phyloP scores from a whole-genome alignment of 2,329 filamentous ascomycete species.

The Trichoderma sp. region DNA sequence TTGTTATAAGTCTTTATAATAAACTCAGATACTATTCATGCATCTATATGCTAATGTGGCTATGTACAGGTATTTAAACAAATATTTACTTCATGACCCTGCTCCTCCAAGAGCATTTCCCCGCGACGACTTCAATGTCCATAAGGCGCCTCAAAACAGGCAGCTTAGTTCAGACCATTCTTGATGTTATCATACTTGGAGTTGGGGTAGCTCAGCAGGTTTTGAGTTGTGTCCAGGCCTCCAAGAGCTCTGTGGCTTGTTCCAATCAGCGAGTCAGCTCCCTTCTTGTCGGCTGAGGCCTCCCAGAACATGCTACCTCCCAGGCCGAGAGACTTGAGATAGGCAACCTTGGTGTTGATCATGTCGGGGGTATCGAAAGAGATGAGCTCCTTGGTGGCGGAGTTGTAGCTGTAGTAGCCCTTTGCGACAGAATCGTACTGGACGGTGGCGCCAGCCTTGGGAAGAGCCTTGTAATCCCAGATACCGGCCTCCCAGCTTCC shows the following conservation, averaged over 20 bases:
- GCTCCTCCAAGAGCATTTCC: background rate
- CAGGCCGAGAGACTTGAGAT: slow-evolving; percentile 59
- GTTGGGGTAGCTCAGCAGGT: slow-evolving; percentile 50
- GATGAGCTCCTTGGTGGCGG: slow-evolving; percentile 58
- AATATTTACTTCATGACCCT: background rate
- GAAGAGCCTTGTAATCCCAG: slow-evolving; percentile 80
- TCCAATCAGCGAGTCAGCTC: slow-evolving; percentile 57
- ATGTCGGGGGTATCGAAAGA: slow-evolving; percentile 67
- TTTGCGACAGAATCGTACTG: slow-evolving; percentile 54
- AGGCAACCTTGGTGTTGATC: slow-evolving; percentile 60
- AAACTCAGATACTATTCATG: background rate
- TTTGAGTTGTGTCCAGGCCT: slow-evolving; percentile 45
- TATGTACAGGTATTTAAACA: slow-evolving; percentile 13
- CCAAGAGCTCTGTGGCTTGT: slow-evolving; percentile 43
- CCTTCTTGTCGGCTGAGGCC: slow-evolving; percentile 63
- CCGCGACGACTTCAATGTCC: background rate
- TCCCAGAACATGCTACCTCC: slow-evolving; percentile 89
- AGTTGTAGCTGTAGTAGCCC: slow-evolving; percentile 71
- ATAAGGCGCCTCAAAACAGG: background rate
- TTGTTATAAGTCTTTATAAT: background rate
- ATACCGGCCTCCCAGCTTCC: slow-evolving; percentile 70
- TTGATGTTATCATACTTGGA: slow-evolving; percentile 56
- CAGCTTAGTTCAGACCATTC: slow-evolving; percentile 26
- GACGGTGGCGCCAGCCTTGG: slow-evolving; percentile 57
- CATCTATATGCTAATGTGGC: background rate